Evolutionary conservation across 352 stramenopile genomes (phyloP), one percentile per base, ranked within the genome.

Genomic region (Paralagenidium karlingii): DNA sequence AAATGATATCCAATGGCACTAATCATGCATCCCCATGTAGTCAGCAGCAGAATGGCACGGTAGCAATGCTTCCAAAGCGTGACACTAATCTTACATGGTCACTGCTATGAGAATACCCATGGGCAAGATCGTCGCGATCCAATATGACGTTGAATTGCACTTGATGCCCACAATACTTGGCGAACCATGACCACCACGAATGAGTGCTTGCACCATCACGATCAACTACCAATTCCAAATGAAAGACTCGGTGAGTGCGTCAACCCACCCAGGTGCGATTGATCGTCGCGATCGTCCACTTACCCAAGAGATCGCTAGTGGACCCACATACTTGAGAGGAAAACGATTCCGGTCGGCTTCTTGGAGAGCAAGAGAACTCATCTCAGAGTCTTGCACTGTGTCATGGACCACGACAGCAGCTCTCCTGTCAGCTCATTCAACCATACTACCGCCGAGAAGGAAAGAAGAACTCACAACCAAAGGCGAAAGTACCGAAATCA

Each of bases 131-230:
- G 94, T 97, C 22, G 96, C 46, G 24, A 90, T 40, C 94, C 94
- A 99, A 60, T 97, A 99, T 13, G 54, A 45, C 24, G 44, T 33
- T 9, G 82, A 95, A 46, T 88, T 90, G 60, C 94, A 99, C n/a
- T 69, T 47, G 33, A 99, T 87, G 40, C 94, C 94, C 27, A 99
- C 55, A 18, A 86, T 49, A 29, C 70, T 85, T 1, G 64, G 60
- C 0, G 60, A 46, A 29, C 77, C 74, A 31, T 90, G 77, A 16
- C 74, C 77, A 28, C 77, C 77, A 24, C 76, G 70, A 24, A 90
- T 41, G 41, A 90, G 47, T 15, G 70, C 73, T 43, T 90, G 77
- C 8, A 71, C 31, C 22, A 90, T 55, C 7, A 90, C 58, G 19
- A 86, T 33, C 11, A 86, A 51, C 36, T 50, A 50, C 21, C 12